A percentile compares a stretch with the other conserved stretches of the same genome.
These are phyloP conservation scores for Lachnellula subtilissima DNA, from an alignment of 2,329 filamentous ascomycete species.

Conservation along the genomic window DNA sequence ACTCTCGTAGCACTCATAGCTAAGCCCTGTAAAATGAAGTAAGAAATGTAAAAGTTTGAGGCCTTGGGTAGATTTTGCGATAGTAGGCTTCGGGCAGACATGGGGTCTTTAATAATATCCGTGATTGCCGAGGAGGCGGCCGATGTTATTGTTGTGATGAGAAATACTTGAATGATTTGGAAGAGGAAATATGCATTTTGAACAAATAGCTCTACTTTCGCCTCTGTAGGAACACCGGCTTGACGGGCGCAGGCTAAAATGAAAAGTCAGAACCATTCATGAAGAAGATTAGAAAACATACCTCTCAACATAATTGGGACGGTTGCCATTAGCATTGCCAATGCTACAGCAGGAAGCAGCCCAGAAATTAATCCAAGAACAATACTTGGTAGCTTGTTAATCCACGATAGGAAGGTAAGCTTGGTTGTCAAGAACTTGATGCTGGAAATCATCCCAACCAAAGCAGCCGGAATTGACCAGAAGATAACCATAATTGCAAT, in stretches of 20 bases:
- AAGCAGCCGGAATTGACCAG: conserved; percentile 64
- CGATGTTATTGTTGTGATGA: conserved; percentile 61
- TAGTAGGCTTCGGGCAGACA: conserved; percentile 43
- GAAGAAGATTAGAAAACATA: conserved; percentile 32
- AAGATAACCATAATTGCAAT: conserved; percentile 57
- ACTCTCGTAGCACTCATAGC: conserved; percentile 56
- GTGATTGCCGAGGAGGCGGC: conserved; percentile 52
- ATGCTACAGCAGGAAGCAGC: conserved; percentile 54
- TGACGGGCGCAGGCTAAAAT: conserved; percentile 50
- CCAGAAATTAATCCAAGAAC: conserved; percentile 59
- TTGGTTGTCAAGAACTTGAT: conserved; percentile 50
- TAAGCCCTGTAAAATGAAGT: conserved; percentile 63
- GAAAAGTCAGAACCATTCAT: neutral
- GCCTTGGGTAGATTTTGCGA: conserved; percentile 55
- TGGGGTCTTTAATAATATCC: conserved; percentile 46
- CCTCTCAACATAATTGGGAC: conserved; percentile 56
- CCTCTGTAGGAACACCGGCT: conserved; percentile 53
- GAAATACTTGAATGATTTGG: conserved; percentile 62
- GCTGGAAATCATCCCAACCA: conserved; percentile 61
- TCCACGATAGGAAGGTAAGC: conserved; percentile 52
- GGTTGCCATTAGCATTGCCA: conserved; percentile 56
- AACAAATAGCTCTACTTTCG: conserved; percentile 55
- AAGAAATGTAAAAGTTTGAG: conserved; percentile 65
- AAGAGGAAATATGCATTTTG: conserved; percentile 62
- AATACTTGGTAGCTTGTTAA: conserved; percentile 48